Evolutionary conservation across 75 land plant genomes (phyloP).

Genomic region (Chamaecyparis obtusa): DNA sequence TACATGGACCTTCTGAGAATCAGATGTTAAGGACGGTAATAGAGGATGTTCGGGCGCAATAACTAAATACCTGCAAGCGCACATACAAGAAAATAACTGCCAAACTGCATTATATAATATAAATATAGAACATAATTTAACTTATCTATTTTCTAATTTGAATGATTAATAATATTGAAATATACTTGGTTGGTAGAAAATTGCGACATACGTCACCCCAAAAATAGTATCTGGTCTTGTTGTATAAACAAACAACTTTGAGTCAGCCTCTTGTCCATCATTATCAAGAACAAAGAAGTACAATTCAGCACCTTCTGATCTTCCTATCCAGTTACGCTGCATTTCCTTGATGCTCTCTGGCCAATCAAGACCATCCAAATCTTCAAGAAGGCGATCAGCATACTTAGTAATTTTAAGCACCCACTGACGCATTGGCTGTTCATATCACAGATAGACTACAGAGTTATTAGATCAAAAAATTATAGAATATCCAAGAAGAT

Average conservation of each 20-base stretch:
- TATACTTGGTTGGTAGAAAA: not conserved
- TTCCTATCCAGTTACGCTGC: constrained; percentile 98
- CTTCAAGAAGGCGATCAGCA: constrained; percentile 95
- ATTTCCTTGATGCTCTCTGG: constrained; percentile 97
- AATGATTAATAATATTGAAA: not conserved
- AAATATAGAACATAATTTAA: not conserved
- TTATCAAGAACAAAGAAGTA: constrained; percentile 53
- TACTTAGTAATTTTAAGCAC: constrained; percentile 91
- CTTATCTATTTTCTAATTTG: not conserved
- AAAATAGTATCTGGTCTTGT: constrained; percentile 94
- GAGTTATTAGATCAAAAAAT: not conserved
- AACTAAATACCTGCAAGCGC: constrained; percentile 69
- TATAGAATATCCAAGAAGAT: not conserved
- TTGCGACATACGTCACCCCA: constrained; percentile 79
- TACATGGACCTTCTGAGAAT: constrained; percentile 52
- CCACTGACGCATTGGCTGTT: constrained; percentile 98
- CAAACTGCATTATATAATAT: not conserved
- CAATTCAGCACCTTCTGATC: constrained; percentile 93
- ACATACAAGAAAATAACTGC: not conserved
- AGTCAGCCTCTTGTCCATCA: constrained; percentile 39
- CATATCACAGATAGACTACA: not conserved
- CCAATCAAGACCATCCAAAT: constrained; percentile 93
- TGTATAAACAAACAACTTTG: constrained; percentile 69
- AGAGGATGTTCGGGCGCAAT: constrained; percentile 85
- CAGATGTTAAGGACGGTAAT: constrained; percentile 53